Conservation (phyloP, 1,284 basidiomycete genomes). For the Termitomyces sp. region DNA sequence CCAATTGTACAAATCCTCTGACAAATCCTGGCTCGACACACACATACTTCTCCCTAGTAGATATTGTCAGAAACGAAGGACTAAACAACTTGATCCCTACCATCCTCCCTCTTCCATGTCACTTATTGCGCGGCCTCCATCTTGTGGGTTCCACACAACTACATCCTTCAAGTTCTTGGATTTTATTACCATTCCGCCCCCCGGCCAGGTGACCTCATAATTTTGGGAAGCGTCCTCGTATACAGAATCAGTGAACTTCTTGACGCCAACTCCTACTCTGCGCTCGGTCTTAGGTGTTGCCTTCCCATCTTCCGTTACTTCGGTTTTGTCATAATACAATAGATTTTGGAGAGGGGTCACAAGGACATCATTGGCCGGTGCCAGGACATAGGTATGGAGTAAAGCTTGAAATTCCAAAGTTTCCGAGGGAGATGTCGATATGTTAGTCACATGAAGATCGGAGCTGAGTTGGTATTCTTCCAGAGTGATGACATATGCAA, state of each 20-base stretch:
- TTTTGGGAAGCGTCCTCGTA: conserved; percentile 59
- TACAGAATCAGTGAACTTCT: conserved; percentile 63
- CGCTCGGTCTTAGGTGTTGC: conserved; percentile 53
- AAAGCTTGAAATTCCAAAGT: conserved; percentile 80
- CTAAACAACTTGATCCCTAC: conserved; percentile 38
- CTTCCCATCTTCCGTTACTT: conserved; percentile 45
- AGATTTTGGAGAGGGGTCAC: conserved; percentile 58
- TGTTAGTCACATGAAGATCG: conserved; percentile 76
- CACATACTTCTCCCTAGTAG: conserved; percentile 72
- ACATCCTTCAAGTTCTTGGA: conserved; percentile 68
- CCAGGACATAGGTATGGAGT: conserved; percentile 83
- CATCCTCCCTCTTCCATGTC: conserved; percentile 88
- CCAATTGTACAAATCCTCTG: conserved; percentile 54
- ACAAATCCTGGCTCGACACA: conserved; percentile 88
- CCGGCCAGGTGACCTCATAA: conserved; percentile 59
- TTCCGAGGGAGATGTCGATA: conserved; percentile 35
- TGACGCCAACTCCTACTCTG: conserved; percentile 60
- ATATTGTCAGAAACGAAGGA: background rate
- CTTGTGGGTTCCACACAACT: conserved; percentile 84
- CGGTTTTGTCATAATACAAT: conserved; percentile 76
- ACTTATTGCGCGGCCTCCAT: conserved; percentile 64
- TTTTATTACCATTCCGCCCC: conserved; percentile 51
- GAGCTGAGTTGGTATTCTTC: conserved; percentile 71
- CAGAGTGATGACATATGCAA: conserved; percentile 77
- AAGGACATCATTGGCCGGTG: conserved; percentile 50